Evolutionary conservation across 108 stramenopile genomes (phyloP), one percentile per base, ranked within the genome.

Genomic region (Ochromonas danica): DNA sequence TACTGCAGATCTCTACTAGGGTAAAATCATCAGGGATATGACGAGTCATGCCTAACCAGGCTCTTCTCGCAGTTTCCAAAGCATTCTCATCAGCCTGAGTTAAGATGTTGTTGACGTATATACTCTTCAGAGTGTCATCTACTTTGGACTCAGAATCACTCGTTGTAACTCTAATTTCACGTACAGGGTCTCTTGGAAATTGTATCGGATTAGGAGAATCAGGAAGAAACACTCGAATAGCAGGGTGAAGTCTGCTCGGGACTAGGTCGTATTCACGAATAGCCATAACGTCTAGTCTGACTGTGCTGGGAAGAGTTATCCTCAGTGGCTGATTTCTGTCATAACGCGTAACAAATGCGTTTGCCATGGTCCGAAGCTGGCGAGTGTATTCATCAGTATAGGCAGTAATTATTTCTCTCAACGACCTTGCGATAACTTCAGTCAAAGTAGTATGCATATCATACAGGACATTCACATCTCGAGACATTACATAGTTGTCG

Each of bases 81-180:
- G 51, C 51, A 57, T 57, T 57, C 51, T 57, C 51, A 57, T 57
- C 51, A 57, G 51, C 51, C 51, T 57, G 51, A 57, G 51, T 57
- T 57, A 57, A 57, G 51, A 57, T 57, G 51, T 57, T 57, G 51
- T 57, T 57, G 51, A 57, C 51, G 51, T 57, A 57, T 57, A 57
- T 57, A 57, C 51, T 57, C 51, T 57, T 57, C 51, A 57, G 51
- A 57, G 51, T 57, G 51, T 57, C 51, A 57, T 57, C 51, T 57
- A 57, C 51, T 57, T 57, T 57, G 51, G 51, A 57, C 51, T 57
- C 51, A 57, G 51, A 57, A 57, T 57, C 51, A 57, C 51, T 57
- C 51, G 51, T 57, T 57, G 51, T 57, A 57, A 57, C 51, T 57
- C 51, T 57, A 57, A 57, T 57, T 57, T 57, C 51, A 57, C 51